Conservation (phyloP, 768 basidiomycete species). For the Pilatotrama ljubarskyi region DNA sequence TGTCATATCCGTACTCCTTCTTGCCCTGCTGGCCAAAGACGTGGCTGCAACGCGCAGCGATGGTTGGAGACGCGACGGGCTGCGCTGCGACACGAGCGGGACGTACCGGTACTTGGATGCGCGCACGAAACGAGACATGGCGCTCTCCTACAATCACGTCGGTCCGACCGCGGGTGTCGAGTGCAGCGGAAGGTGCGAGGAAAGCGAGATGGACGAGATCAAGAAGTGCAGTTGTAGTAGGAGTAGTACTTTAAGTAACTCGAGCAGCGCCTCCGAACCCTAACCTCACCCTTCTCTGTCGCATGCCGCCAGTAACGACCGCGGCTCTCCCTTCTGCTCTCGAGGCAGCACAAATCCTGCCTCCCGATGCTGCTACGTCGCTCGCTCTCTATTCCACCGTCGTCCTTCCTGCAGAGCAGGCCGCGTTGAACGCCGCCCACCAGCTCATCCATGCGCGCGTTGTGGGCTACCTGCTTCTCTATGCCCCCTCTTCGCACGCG, state of each 20-base stretch:
- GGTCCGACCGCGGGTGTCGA: not conserved
- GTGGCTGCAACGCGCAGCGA: conserved; percentile 55
- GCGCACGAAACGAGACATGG: conserved; percentile 28
- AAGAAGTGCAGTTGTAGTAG: not conserved
- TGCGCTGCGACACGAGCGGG: not conserved
- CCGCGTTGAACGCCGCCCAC: not conserved
- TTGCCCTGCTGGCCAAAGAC: conserved; percentile 89
- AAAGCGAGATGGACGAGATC: not conserved
- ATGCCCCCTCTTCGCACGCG: not conserved
- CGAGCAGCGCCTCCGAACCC: too few relatives aligned
- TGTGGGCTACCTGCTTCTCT: not conserved
- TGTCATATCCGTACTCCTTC: conserved; percentile 80
- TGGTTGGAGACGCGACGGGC: not conserved
- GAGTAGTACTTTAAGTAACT: not conserved
- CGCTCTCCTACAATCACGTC: not conserved
- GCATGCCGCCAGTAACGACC: not conserved
- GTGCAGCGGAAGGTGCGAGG: not conserved
- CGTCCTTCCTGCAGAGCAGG: not conserved
- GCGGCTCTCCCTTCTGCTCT: not conserved
- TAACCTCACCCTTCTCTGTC: not conserved
- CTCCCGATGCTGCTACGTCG: not conserved
- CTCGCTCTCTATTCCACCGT: not conserved
- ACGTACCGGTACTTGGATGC: conserved; percentile 28
- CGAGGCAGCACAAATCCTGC: not conserved
- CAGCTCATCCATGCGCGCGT: not conserved